Evolutionary conservation across 805 yeast genomes (phyloP).

Genomic region (Wickerhamomyces tratensis): DNA sequence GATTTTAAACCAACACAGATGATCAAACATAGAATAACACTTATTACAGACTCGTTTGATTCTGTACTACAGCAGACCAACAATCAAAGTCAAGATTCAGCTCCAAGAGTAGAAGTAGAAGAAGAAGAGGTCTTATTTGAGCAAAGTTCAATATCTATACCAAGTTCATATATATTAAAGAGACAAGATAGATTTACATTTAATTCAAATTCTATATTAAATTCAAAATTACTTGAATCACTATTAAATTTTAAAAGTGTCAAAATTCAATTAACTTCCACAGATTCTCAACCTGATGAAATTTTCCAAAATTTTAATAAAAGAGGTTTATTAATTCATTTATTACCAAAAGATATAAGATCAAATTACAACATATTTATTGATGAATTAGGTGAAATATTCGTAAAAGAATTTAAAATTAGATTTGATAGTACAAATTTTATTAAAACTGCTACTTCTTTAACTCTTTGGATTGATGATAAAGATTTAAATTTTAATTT

Average conservation of each 20-base stretch:
- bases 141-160: not conserved
- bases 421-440: not conserved
- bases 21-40: not conserved
- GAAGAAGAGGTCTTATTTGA: no score
- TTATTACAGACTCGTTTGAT: not conserved
- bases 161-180: not conserved
- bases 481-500: no score
- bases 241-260: conserved; percentile 9
- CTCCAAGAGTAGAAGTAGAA: no score
- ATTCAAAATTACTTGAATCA: not conserved
- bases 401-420: not conserved
- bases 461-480: not conserved
- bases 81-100: no score
- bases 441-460: not conserved
- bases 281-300: conserved; percentile 1
- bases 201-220: not conserved
- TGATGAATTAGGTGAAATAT: not conserved
- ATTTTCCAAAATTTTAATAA: conserved; percentile 12
- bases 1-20: no score
- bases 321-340: conserved; percentile 10
- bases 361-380: not conserved
- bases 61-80: not conserved
- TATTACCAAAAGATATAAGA: conserved; percentile 8
- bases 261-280: conserved; percentile 12
- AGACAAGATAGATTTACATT: not conserved